Evolutionary conservation across 768 basidiomycete species (phyloP), one percentile per base, ranked within the genome.

Genomic region (Tylopilus subfusipes): DNA sequence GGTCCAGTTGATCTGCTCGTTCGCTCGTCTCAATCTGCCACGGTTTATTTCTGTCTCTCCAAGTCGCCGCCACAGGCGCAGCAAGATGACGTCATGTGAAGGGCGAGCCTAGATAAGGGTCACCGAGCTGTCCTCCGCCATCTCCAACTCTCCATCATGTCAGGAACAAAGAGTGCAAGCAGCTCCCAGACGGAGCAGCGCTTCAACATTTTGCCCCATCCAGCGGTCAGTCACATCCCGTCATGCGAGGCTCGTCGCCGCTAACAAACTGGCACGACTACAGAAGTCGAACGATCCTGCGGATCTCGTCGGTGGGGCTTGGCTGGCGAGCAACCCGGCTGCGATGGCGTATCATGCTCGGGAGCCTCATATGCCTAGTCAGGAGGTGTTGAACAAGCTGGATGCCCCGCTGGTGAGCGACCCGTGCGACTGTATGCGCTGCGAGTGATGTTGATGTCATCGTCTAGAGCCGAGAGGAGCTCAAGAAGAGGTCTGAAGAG

Each of bases 281-380:
- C 54, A 86, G 84, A 83, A 77, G 73, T 72, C 80, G 6, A 85
- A 86, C 57, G 74, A 86, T 59, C 84, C 84, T 14, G 72, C 75
- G 11, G 81, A 85, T 61, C 75, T 81, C 42, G 42, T 36, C 31
- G 73, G 74, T 50, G 56, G 67, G 22, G 72, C 25, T n/a, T 67
- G 69, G 10, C 57, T 80, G 53, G 72, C 61, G 40, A 63, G 63
- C 48, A 75, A 77, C 48, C 75, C 76, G 0, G 73, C 73, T 18
- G 56, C 74, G 38, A 59, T 68, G 22, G 78, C 79, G 14, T 76
- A 79, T 71, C 77, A 78, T 42, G 77, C 80, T 3, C 77, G 74
- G 27, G 83, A 68, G 5, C 83, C 84, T 2, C 67, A 80, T 49
- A 62, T 84, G 22, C 83, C 80, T 6, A 76, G 68, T 46, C 64